A percentile compares a stretch with the other conserved stretches of the same genome.
Evolutionary conservation across 192 early-diverging fungal genomes (phyloP).

Genomic region (Endogone sp.): DNA sequence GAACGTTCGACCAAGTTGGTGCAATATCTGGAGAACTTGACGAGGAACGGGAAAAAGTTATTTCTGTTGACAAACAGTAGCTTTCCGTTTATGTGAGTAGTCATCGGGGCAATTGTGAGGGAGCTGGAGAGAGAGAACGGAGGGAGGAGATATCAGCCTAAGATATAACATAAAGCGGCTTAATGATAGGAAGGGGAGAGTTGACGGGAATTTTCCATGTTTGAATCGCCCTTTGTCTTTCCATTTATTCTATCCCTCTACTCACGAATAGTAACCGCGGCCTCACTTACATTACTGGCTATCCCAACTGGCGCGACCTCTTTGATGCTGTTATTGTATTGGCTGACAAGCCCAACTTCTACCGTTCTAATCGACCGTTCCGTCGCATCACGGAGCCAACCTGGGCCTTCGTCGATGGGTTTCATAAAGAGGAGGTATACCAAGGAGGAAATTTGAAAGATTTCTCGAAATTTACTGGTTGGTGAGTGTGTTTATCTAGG

Average conservation of each 20-base stretch:
- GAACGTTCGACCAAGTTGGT: conserved; percentile 43
- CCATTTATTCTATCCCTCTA: background rate
- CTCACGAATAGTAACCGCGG: conserved; percentile 31
- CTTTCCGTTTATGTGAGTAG: conserved; percentile 41
- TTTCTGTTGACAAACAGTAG: conserved; percentile 60
- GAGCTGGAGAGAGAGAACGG: too few species aligned
- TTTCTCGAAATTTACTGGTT: conserved; percentile 53
- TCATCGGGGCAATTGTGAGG: too few species aligned
- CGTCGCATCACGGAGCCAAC: conserved; percentile 41
- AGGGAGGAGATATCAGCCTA: too few species aligned
- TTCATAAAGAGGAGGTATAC: conserved; percentile 56
- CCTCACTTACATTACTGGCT: conserved; percentile 43
- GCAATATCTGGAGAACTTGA: conserved; percentile 41
- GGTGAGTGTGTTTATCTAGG: conserved; percentile 21
- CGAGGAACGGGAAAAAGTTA: conserved; percentile 42
- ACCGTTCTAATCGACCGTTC: conserved; percentile 54
- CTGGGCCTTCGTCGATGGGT: conserved; percentile 47
- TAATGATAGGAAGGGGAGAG: too few species aligned
- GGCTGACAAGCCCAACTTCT: conserved; percentile 56
- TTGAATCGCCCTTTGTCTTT: too few species aligned
- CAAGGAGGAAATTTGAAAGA: conserved; percentile 53
- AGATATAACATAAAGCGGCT: too few species aligned
- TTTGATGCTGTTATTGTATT: conserved; percentile 60
- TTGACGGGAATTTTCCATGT: background rate
- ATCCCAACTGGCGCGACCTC: conserved; percentile 47